Percentiles rank a stretch among this genome's conserved stretches.
These are phyloP conservation scores for Helicostylum pulchrum DNA, from an alignment of 192 early-diverging fungal species.

Conservation along the genomic window DNA sequence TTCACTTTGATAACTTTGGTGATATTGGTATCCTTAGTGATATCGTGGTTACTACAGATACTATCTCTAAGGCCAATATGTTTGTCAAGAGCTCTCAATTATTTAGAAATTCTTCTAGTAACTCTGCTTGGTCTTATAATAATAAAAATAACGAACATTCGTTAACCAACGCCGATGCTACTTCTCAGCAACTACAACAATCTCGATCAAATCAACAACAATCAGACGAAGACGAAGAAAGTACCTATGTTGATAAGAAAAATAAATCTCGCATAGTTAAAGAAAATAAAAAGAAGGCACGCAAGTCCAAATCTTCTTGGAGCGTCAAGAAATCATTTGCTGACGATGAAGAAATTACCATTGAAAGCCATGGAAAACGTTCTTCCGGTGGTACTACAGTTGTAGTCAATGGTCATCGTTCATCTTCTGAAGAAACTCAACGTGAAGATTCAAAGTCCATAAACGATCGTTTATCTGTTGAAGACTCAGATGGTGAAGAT, in stretches of 20 bases:
- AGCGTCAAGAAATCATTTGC: not conserved
- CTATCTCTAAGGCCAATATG: slow-evolving; percentile 12
- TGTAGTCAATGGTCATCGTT: not conserved
- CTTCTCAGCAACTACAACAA: too few species aligned
- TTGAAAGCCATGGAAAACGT: not conserved
- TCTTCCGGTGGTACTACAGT: not conserved
- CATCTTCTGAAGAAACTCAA: not conserved
- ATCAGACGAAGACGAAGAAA: not conserved
- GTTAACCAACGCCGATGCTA: too few species aligned
- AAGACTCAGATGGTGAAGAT: slow-evolving; percentile 18
- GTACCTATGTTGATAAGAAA: too few species aligned
- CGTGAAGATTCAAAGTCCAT: not conserved
- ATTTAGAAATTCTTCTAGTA: not conserved
- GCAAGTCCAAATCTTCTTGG: not conserved
- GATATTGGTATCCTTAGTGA: slow-evolving; percentile 21
- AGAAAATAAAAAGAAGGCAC: too few species aligned
- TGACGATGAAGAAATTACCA: slow-evolving; percentile 10
- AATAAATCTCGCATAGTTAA: too few species aligned
- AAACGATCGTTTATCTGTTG: slow-evolving; percentile 9
- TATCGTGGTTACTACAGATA: slow-evolving; percentile 20
- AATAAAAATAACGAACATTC: too few species aligned
- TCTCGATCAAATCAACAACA: not conserved
- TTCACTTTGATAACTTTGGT: not conserved
- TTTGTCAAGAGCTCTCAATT: slow-evolving; percentile 1
- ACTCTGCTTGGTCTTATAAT: slow-evolving; percentile 3